Evolutionary conservation across 345 rosid genomes (phyloP), one percentile per base, ranked within the genome.

Genomic region (Combretum micranthum): DNA sequence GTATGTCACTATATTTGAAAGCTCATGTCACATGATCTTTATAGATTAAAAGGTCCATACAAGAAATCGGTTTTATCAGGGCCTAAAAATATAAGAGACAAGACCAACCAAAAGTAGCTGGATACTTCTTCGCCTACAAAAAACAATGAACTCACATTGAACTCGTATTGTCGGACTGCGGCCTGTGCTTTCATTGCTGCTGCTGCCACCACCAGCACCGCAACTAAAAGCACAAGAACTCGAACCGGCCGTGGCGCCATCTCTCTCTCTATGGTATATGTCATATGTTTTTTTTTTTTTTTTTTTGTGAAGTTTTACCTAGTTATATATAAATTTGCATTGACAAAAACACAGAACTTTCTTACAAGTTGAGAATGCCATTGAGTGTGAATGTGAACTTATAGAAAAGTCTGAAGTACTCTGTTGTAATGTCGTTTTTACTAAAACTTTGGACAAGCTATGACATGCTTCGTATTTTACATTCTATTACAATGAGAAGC

Each of bases 101-200:
- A 12, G 48, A 42, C 17, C n/a, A 20, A 42, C 18, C 18, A 52
- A 18, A 20, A 15, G 12, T 39, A n/a, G 3, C 20, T 13, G 18
- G 1, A 5, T 12, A 7, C 37, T 16, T 13, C 7, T 19, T 4
- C 13, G 5, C 8, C 37, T 16, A 15, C 15, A 39, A 63, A 18
- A 17, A 10, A 32, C 15, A 23, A n/a, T 50, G 21, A 16, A 25
- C 90, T 83, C 70, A 88, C 96, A 61, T 85, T 76, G 66, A 88
- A 81, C 81, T 76, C 79, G 77, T 88, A 85, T 60, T 79, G 84
- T 45, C 93, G 87, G 61, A 77, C 73, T 42, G 71, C 71, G 75
- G 82, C 76, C 43, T 79, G 62, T 5, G 75, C 88, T 19, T 43
- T 50, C 17, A 44, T 16, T 44, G 52, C 57, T 8, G 47, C 42